A percentile compares a stretch with the other conserved stretches of the same genome.
Evolutionary conservation across 768 basidiomycete genomes (phyloP).

Genomic region (Suillus subalutaceus): DNA sequence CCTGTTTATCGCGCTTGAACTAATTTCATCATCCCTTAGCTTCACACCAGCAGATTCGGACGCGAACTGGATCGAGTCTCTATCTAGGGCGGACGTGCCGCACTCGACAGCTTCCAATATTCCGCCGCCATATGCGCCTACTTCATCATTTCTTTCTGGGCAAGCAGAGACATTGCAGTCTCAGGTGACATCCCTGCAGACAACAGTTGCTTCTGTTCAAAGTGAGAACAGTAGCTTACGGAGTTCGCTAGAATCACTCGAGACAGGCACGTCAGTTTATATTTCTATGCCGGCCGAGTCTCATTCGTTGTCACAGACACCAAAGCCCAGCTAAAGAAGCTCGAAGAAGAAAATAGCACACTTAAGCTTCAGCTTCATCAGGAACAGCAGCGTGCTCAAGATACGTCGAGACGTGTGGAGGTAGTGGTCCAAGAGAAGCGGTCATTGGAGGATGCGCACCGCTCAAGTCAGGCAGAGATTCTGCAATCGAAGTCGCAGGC

Average conservation of each 20-base stretch:
- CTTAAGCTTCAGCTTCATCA: slow-evolving; percentile 27
- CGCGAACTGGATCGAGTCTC: slow-evolving; percentile 62
- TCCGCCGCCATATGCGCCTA: slow-evolving; percentile 34
- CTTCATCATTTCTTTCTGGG: slow-evolving; percentile 19
- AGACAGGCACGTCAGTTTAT: slow-evolving; percentile 24
- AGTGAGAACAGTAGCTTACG: background rate
- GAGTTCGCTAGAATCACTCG: slow-evolving; percentile 1
- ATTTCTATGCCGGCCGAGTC: background rate
- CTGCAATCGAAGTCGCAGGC: slow-evolving; percentile 17
- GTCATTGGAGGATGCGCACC: slow-evolving; percentile 21
- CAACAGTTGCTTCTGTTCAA: background rate
- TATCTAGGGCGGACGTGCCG: slow-evolving; percentile 47
- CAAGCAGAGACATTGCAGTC: background rate
- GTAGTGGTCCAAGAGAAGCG: slow-evolving; percentile 28
- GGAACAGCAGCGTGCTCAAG: slow-evolving; percentile 13
- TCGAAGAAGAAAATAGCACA: slow-evolving; percentile 23
- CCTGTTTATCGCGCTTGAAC: slow-evolving; percentile 9
- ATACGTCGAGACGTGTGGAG: slow-evolving; percentile 11
- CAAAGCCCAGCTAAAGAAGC: slow-evolving; percentile 1
- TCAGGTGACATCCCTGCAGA: slow-evolving; percentile 1
- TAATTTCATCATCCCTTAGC: slow-evolving; percentile 29
- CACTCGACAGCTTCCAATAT: slow-evolving; percentile 31
- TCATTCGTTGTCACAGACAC: background rate
- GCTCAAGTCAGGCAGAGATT: slow-evolving; percentile 19
- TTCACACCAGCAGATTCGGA: slow-evolving; percentile 49